Base-by-base conservation (phyloP, 345 rosid species). In the Acer campestre region DNA sequence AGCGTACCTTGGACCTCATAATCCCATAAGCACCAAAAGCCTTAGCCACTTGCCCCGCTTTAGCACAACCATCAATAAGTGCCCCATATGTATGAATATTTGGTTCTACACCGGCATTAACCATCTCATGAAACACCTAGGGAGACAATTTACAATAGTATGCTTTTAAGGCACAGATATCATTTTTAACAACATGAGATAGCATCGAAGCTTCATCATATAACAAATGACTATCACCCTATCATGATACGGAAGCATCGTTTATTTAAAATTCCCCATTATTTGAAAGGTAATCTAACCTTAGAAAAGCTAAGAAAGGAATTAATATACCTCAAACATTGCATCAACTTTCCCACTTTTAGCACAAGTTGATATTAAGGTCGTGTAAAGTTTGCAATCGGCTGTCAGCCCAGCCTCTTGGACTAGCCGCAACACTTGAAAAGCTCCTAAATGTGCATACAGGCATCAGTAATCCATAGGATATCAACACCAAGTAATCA, bases 21-120 rank as follows among this genome's bases (percentile, higher is more conserved):
- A 95, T 90, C 18, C 99, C 99, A 81, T 95, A 95, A 69, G 99
- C 97, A 84, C 99, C 99, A 90, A 95, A 95, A 65, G 99, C 98
- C 86, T 95, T 95, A 40, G 98, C 96, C 69, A 95, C 89, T 87
- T 95, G 98, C 71, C 99, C 99, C 55, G 90, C 96, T 86, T 85
- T 90, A 49, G 90, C 99, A 87, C 99, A 95, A 61, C 99, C 99
- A 92, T 92, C 99, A 75, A 95, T 95, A 73, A 95, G 93, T 73
- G 99, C 94, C 77, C 99, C 98, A 78, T 88, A 95, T 6, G 99
- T 95, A 77, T 90, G 93, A 79, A 89, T 88, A 85, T 95, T 93
- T 68, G 99, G 98, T 76, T 93, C 93, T 71, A 95, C 90, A 78
- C 96, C 97, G 79, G 94, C 84, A 91, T 89, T 95, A 69, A 89